Conservation (phyloP, 78 protist genomes). For the Neovahlkampfia damariscottae region DNA sequence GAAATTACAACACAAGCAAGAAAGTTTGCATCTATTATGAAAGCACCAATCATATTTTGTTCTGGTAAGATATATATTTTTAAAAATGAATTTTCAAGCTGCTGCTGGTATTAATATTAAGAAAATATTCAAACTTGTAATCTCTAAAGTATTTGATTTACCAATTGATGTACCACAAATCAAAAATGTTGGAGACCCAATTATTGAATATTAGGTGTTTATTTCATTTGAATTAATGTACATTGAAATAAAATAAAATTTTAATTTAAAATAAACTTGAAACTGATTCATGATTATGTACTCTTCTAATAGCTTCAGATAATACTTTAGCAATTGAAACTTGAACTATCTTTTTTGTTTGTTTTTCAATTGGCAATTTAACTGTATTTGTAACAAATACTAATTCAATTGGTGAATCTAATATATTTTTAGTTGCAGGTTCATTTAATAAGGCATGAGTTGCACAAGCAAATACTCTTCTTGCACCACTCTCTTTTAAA, state of each 20-base stretch:
- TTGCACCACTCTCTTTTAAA: slow-evolving; percentile 5
- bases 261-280: slow-evolving; percentile 14
- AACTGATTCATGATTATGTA: slow-evolving; percentile 30
- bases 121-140: slow-evolving; percentile 77
- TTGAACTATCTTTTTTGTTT: not conserved
- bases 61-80: slow-evolving; percentile 49
- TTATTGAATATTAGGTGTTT: slow-evolving; percentile 75
- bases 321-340: slow-evolving; percentile 24
- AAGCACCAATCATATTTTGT: slow-evolving; percentile 85
- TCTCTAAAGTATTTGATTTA: slow-evolving; percentile 69
- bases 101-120: slow-evolving; percentile 6
- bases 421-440: slow-evolving; percentile 49
- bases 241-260: too few species aligned
- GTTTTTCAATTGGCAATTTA: slow-evolving; percentile 34
- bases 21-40: slow-evolving; percentile 86
- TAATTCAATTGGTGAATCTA: slow-evolving; percentile 30
- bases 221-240: too few species aligned
- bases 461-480: slow-evolving; percentile 9
- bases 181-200: slow-evolving; percentile 67
- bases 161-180: slow-evolving; percentile 51
- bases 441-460: slow-evolving; percentile 47
- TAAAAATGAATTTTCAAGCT: too few species aligned
- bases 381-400: slow-evolving; percentile 62
- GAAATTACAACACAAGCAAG: slow-evolving; percentile 80
- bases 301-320: slow-evolving; percentile 39